Evolutionary conservation across 345 rosid species (phyloP), one percentile per base, ranked within the genome.

Genomic region (Excoecaria agallocha): DNA sequence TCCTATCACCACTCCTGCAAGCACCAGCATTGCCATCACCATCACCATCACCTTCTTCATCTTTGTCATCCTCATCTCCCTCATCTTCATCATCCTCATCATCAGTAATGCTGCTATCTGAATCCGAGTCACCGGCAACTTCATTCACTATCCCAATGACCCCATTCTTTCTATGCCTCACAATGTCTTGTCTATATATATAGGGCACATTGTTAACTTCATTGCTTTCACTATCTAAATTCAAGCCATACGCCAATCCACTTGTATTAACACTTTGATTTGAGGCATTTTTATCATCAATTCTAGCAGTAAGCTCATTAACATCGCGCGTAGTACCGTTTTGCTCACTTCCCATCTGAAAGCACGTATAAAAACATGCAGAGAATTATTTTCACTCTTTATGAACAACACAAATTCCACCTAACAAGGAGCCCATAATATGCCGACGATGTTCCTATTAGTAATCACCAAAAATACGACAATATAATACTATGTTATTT

Each of bases 41-140:
- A 73, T 80, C 74, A 49, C 68, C 77, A 66, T 78, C 83, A 84
- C 80, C 75, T 64, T 69, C 80, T 69, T 79, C 72, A 39, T 69
- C 77, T 59, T 79, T 88, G 35, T 72, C 77, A 22, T 66, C 85
- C 4, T 69, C 77, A 10, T 81, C 80, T 3, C 39, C 83, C 13
- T 74, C 81, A 1, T 41, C 3, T 41, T 51, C 73, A 24, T 25
- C 77, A 60, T 85, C 87, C 1, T 84, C 92, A 6, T 90, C 96
- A 75, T 87, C 96, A 51, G 85, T 86, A 24, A 81, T 74, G 58
- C 87, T 90, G 52, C 83, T 83, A 52, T 96, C 96, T n/a, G 99
- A 90, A 84, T 96, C 98, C 0, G 92, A 90, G 78, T 90, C 98
- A 76, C 93, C 95, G 24, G 94, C 92, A 74, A 90, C 93, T 80